Evolutionary conservation across 371 early-diverging fungal genomes (phyloP).

Genomic region (Rhizopus sp.): DNA sequence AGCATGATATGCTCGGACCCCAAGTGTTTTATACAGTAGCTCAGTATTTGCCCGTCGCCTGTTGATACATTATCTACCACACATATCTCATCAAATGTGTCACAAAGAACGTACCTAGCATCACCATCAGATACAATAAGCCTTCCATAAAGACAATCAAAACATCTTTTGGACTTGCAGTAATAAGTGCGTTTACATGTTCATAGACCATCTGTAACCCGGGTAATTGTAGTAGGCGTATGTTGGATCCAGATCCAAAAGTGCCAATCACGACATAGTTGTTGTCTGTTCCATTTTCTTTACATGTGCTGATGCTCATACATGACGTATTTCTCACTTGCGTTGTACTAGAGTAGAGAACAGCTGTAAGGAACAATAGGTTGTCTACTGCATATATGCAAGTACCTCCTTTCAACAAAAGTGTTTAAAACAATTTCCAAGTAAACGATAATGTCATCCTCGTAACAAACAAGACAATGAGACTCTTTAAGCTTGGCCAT

Average conservation of each 20-base stretch:
- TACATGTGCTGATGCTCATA: conserved; percentile 8
- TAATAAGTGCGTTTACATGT: not conserved
- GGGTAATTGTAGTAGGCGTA: conserved; percentile 4
- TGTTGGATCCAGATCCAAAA: conserved; percentile 2
- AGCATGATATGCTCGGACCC: not conserved
- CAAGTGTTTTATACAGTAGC: conserved; percentile 47
- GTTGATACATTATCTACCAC: not conserved
- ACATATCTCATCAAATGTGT: not conserved
- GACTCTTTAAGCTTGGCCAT: conserved; percentile 54
- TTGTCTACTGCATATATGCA: conserved; percentile 1
- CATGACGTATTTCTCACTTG: conserved; percentile 17
- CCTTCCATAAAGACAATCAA: conserved; percentile 64
- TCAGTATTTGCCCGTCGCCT: conserved; percentile 80
- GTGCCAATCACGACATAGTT: conserved; percentile 20
- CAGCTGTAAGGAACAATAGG: not conserved
- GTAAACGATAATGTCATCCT: conserved; percentile 55
- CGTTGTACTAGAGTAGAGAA: conserved; percentile 5
- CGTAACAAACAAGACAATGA: conserved; percentile 62
- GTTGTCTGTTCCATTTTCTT: conserved; percentile 9
- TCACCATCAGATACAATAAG: conserved; percentile 67
- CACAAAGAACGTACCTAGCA: conserved; percentile 55
- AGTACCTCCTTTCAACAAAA: conserved; percentile 52
- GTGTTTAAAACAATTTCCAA: conserved; percentile 51
- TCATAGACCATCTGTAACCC: conserved; percentile 9
- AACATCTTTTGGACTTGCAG: conserved; percentile 28